These are phyloP conservation scores for Dendrobium catenatum DNA, from an alignment of 106 monocot species.

Conservation along the genomic window DNA sequence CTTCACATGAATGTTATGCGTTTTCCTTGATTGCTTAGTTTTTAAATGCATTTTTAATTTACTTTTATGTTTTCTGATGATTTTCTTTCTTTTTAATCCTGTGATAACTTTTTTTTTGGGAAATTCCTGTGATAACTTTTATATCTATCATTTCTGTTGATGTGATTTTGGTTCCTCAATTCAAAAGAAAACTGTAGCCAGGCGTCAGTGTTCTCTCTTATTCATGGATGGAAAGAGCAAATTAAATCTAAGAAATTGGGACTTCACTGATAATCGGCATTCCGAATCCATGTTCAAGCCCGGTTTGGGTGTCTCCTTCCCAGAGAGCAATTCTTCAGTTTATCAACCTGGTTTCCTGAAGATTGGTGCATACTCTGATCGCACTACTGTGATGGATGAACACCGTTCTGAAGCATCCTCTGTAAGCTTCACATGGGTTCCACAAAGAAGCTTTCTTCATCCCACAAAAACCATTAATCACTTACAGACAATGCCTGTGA, in stretches of 20 bases:
- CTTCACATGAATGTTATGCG: too few relatives aligned
- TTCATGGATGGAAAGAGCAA: conserved; percentile 47
- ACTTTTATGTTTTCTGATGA: too few relatives aligned
- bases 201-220: background rate
- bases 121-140: background rate
- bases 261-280: conserved; percentile 33
- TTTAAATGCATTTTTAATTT: too few relatives aligned
- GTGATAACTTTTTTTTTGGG: background rate
- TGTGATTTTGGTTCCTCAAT: background rate
- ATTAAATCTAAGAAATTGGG: conserved; percentile 40
- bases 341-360: conserved; percentile 36
- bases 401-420: conserved; percentile 11
- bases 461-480: conserved; percentile 13
- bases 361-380: conserved; percentile 33
- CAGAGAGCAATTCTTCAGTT: conserved; percentile 18
- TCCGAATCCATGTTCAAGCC: conserved; percentile 16
- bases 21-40: too few relatives aligned
- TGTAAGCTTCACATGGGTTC: conserved; percentile 48
- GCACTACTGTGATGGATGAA: conserved; percentile 12
- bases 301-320: conserved; percentile 9
- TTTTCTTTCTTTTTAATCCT: background rate
- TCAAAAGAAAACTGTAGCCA: background rate
- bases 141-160: too few relatives aligned
- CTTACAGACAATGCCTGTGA: conserved; percentile 12
- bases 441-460: conserved; percentile 35